phyloP scores from a whole-genome alignment of 345 rosid species.

The Eucalyptus tenuipes region DNA sequence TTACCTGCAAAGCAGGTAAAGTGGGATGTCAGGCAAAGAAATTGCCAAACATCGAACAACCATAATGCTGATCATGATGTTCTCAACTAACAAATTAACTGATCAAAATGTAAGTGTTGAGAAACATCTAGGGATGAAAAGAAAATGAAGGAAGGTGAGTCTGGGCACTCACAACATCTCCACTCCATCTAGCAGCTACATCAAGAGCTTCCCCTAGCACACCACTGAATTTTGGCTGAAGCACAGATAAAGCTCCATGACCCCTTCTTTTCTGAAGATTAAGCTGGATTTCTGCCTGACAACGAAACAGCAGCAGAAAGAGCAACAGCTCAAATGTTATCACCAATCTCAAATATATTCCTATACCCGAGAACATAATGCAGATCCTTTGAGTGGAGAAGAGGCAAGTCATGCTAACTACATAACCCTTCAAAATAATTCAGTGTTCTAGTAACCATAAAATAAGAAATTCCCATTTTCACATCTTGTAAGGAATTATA shows the following conservation, averaged over 20 bases:
- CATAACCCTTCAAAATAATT: background rate
- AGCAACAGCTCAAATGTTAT: background rate
- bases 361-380: background rate
- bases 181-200: slow-evolving; percentile 94
- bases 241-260: slow-evolving; percentile 81
- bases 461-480: background rate
- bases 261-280: slow-evolving; percentile 95
- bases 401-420: background rate
- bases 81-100: background rate
- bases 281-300: slow-evolving; percentile 95
- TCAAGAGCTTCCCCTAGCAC: slow-evolving; percentile 94
- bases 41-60: background rate
- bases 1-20: background rate
- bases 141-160: background rate
- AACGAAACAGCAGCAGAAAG: slow-evolving; percentile 8
- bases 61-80: background rate
- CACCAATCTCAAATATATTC: background rate
- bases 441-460: background rate
- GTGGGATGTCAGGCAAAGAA: background rate
- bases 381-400: background rate
- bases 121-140: background rate
- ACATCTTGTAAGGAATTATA: background rate
- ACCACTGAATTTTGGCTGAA: slow-evolving; percentile 91
- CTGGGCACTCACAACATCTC: slow-evolving; percentile 84
- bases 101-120: background rate